These are phyloP conservation scores for Bromus sterilis DNA, from an alignment of 176 grass and related monocot species.

Conservation along the genomic window DNA sequence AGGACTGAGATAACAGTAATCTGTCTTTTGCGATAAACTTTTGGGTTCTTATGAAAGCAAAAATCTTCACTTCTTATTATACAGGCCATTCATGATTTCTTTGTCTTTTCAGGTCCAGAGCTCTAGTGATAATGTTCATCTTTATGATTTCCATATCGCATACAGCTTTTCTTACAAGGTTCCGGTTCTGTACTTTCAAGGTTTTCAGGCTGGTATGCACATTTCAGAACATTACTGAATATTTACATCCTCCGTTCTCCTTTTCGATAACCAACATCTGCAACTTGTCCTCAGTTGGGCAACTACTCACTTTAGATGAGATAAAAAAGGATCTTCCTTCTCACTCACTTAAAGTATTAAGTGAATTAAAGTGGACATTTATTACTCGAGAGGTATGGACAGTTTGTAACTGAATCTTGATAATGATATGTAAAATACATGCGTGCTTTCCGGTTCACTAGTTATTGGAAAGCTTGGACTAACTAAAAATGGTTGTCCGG, in stretches of 20 bases:
- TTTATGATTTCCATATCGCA: conserved; percentile 84
- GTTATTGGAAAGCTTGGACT: neutral
- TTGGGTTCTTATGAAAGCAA: neutral
- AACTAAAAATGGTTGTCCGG: neutral
- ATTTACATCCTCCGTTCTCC: neutral
- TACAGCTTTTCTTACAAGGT: conserved; percentile 87
- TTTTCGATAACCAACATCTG: conserved; percentile 4
- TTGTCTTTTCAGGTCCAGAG: conserved; percentile 44
- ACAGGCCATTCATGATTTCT: neutral
- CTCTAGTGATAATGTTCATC: conserved; percentile 26
- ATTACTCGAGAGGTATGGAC: conserved; percentile 79
- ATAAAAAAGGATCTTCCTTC: conserved; percentile 61
- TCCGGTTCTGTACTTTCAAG: conserved; percentile 79
- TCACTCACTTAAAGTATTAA: conserved; percentile 38
- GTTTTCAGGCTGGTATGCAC: conserved; percentile 50
- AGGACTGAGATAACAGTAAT: neutral
- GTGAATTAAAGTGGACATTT: conserved; percentile 85
- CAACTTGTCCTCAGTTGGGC: conserved; percentile 52
- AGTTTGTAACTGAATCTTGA: neutral
- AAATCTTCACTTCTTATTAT: neutral
- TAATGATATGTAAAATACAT: neutral
- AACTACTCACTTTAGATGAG: conserved; percentile 51
- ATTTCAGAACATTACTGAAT: neutral
- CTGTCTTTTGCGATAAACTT: neutral
- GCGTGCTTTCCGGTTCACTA: neutral